A percentile compares a stretch with the other conserved stretches of the same genome.
phyloP scores from a whole-genome alignment of 192 early-diverging fungal species.

The Backusella tarrabulga region DNA sequence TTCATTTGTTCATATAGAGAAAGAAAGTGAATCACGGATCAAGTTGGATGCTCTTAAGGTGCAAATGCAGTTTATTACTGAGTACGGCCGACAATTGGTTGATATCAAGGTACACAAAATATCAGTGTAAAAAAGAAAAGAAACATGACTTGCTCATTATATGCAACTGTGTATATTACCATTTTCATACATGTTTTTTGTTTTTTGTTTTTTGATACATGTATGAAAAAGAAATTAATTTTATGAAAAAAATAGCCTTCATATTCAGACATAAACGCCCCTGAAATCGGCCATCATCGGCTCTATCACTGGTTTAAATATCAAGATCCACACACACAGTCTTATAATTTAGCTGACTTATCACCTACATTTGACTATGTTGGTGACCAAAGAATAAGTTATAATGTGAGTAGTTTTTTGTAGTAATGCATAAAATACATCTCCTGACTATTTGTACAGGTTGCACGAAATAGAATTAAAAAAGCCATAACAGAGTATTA shows the following conservation, averaged over 20 bases:
- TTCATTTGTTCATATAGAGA: slow-evolving; percentile 28
- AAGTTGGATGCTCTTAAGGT: slow-evolving; percentile 46
- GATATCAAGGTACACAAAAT: neutral
- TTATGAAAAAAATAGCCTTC: neutral
- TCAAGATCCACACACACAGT: neutral
- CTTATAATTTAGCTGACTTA: slow-evolving; percentile 3
- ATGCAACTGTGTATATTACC: neutral
- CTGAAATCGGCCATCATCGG: neutral
- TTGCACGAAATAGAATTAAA: slow-evolving; percentile 46
- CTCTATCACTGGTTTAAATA: slow-evolving; percentile 6
- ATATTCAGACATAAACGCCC: neutral
- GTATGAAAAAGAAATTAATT: neutral
- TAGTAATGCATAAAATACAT: neutral
- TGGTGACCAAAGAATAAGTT: neutral
- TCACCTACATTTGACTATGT: slow-evolving; percentile 1
- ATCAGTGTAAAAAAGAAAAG: neutral
- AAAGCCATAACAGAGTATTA: slow-evolving; percentile 72
- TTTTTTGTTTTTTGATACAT: neutral
- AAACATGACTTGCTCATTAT: too few relatives aligned
- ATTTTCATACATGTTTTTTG: neutral
- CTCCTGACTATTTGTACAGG: neutral
- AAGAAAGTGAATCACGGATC: slow-evolving; percentile 40
- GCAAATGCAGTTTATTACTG: slow-evolving; percentile 45
- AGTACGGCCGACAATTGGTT: slow-evolving; percentile 35
- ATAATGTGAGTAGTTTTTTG: neutral